Evolutionary conservation across 345 rosid species (phyloP).

Genomic region (Rhizophora apiculata): DNA sequence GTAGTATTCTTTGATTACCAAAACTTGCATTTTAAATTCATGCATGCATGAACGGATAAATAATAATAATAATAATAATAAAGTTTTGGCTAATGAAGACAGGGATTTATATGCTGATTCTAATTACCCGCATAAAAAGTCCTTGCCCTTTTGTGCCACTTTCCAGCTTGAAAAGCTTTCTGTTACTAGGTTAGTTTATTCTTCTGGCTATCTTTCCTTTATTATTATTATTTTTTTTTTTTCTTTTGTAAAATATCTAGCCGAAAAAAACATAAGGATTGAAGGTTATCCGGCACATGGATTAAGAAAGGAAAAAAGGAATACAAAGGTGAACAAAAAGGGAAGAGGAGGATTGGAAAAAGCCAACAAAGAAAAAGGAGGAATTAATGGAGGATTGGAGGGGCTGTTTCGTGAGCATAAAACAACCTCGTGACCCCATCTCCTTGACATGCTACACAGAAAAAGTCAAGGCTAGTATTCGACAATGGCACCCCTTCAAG

Average conservation of each 20-base stretch:
- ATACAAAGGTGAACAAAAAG: neutral
- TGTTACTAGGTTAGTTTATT: neutral
- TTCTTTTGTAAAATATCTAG: neutral
- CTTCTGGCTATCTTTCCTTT: neutral
- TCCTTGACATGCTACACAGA: constrained; percentile 7
- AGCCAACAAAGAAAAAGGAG: constrained; percentile 18
- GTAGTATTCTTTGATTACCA: too few species aligned
- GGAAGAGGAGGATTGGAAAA: neutral
- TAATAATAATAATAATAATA: neutral
- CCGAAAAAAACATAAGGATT: neutral
- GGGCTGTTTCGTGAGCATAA: constrained; percentile 29
- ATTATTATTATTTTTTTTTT: too few species aligned
- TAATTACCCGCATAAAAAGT: neutral
- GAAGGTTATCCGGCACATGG: neutral
- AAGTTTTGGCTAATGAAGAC: neutral
- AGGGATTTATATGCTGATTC: too few species aligned
- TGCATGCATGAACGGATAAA: too few species aligned
- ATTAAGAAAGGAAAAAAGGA: neutral
- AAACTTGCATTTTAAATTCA: too few species aligned
- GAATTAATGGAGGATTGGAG: constrained; percentile 35
- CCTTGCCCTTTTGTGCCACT: neutral
- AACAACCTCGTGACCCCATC: constrained; percentile 28
- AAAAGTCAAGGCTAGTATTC: neutral
- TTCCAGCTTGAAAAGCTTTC: neutral
- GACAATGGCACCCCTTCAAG: neutral